phyloP scores from a whole-genome alignment of 768 basidiomycete species.

The Boletus rufocinnamomeus region DNA sequence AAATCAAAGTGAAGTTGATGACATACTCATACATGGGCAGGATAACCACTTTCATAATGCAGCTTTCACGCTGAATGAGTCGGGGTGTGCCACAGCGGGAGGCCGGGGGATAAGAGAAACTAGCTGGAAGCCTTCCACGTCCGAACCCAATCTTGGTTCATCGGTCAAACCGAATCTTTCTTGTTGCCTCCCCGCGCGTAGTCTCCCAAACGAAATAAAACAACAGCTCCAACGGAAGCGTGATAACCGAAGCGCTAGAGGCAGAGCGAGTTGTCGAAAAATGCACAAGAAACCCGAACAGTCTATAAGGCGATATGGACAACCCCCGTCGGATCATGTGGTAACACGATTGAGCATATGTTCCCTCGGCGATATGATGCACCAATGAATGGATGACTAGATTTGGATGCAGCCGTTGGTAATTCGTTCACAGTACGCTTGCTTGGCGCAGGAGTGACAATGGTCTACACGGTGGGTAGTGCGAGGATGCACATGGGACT shows the following conservation, averaged over 20 bases:
- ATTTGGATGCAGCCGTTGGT: neutral
- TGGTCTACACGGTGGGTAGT: neutral
- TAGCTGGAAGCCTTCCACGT: neutral
- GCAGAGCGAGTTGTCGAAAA: neutral
- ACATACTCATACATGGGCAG: no score
- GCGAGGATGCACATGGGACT: neutral
- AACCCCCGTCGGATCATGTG: slow-evolving; percentile 1
- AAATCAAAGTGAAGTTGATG: no score
- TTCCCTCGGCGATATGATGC: neutral
- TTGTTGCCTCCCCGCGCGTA: neutral
- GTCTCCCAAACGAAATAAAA: neutral
- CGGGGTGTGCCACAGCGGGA: neutral
- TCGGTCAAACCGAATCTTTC: neutral
- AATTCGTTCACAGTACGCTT: neutral
- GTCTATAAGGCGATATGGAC: neutral
- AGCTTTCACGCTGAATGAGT: neutral
- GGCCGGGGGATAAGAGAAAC: neutral
- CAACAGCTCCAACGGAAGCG: neutral
- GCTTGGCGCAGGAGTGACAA: neutral
- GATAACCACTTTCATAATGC: neutral
- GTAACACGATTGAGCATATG: neutral
- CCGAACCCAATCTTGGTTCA: neutral
- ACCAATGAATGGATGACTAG: neutral
- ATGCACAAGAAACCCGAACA: neutral
- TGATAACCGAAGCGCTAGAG: neutral